Base-by-base conservation (phyloP, 495 filamentous ascomycete species). In the Penicillium lagena region DNA sequence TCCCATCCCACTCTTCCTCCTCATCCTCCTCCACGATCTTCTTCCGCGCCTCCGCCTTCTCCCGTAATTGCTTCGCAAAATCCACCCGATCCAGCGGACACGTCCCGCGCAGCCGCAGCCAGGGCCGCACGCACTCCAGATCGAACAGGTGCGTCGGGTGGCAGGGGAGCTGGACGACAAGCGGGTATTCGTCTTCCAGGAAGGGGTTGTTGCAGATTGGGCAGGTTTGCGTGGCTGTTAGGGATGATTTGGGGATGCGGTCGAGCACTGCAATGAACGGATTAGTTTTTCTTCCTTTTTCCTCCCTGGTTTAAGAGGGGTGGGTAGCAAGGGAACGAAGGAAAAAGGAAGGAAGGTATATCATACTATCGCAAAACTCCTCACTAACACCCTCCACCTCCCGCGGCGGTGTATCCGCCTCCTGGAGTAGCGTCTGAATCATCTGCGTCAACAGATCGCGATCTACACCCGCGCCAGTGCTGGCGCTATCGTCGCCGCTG, bases 111-210 rank as follows among this genome's bases (percentile, higher is more conserved):
- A 93, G 75, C 56, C 83, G 76, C 58, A 98, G 59, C 93, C 93
- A 98, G 2, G 93, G 91, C 37, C 77, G 75, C n/a, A 98, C 86
- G 60, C 93, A 98, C 62, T 97, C 90, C 11, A 96, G 65, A 62
- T 98, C 93, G 66, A 95, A 96, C 22, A 81, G 59, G 61, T 98
- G 93, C 14, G 74, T 79, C 9, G 75, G 73, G 54, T 90, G 82
- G 57, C 93, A 98, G 15, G 89, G 88, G 43, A 98, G 71, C 51
- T 82, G 78, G 29, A 96, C 91, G 12, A 96, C 90, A 10, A 98
- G 75, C 13, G 87, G 85, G 51, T 89, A 82, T 34, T 70, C 52
- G 46, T 85, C 81, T 35, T 96, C 90, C 12, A 96, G 59, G 54
- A 89, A 96, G 31, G 71, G 67, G 56, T 90, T 88, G 15, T 77